A percentile compares a stretch with the other conserved stretches of the same genome.
Evolutionary conservation across 202 grass and related monocot species (phyloP).

Genomic region (Schoenoplectus triqueter): DNA sequence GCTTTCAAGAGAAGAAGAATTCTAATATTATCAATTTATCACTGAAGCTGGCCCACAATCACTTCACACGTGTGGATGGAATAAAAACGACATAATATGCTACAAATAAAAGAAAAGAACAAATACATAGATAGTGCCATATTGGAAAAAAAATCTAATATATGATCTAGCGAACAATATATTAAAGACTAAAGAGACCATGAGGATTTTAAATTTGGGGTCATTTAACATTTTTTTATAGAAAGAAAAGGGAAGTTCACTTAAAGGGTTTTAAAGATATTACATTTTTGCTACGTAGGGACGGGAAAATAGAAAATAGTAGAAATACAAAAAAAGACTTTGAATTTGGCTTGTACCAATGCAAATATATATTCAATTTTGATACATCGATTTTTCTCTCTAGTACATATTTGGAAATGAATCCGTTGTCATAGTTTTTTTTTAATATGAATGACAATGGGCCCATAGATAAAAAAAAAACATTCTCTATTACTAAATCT

Average conservation of each 20-base stretch:
- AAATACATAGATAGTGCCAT: not conserved
- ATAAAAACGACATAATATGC: not conserved
- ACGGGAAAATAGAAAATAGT: not conserved
- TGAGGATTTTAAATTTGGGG: not conserved
- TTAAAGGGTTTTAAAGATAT: not conserved
- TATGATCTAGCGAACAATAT: not conserved
- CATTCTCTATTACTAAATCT: too few species aligned
- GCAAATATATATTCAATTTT: too few species aligned
- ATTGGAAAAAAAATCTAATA: not conserved
- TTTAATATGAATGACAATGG: too few species aligned
- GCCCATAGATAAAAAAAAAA: too few species aligned
- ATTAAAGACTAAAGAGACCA: not conserved
- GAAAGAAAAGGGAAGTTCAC: not conserved
- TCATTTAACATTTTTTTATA: not conserved
- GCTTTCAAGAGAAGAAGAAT: conserved; percentile 35
- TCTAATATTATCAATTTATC: conserved; percentile 19
- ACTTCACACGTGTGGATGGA: not conserved
- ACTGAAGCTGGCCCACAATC: not conserved
- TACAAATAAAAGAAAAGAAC: not conserved
- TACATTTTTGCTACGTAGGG: not conserved
- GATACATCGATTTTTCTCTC: too few species aligned
- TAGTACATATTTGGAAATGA: too few species aligned
- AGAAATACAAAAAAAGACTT: not conserved
- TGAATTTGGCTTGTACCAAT: not conserved
- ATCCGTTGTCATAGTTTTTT: too few species aligned